Percentiles rank a stretch among this genome's conserved stretches.
These are phyloP conservation scores for Triglochin maritima DNA, from an alignment of 106 monocot species.

Conservation along the genomic window DNA sequence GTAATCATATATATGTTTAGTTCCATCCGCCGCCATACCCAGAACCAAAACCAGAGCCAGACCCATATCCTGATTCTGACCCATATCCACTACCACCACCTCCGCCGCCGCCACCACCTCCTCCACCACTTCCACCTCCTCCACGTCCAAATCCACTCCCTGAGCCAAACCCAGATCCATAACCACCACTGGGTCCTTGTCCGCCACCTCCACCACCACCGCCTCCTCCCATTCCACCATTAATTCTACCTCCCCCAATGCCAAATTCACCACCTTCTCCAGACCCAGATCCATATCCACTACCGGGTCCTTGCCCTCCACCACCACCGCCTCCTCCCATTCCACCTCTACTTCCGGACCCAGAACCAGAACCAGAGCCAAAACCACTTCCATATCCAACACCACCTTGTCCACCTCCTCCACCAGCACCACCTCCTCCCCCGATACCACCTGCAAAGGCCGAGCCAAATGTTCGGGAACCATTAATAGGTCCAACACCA, in stretches of 20 bases:
- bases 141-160: constrained; percentile 3
- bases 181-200: background rate
- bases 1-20: no score
- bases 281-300: constrained; percentile 8
- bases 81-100: background rate
- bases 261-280: background rate
- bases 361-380: background rate
- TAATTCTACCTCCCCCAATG: background rate
- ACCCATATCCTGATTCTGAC: no score
- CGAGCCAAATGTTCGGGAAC: no score
- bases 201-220: background rate
- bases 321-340: constrained; percentile 3
- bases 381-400: background rate
- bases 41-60: background rate
- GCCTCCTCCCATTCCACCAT: no score
- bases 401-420: background rate
- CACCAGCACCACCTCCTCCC: background rate
- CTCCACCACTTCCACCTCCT: background rate
- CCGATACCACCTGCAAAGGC: no score
- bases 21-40: no score
- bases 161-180: background rate
- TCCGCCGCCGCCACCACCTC: background rate
- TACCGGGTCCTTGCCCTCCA: background rate
- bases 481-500: no score
- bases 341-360: constrained; percentile 5